A percentile compares a stretch with the other conserved stretches of the same genome.
phyloP scores from a whole-genome alignment of 257 asterid genomes.

The Verbena officinalis region DNA sequence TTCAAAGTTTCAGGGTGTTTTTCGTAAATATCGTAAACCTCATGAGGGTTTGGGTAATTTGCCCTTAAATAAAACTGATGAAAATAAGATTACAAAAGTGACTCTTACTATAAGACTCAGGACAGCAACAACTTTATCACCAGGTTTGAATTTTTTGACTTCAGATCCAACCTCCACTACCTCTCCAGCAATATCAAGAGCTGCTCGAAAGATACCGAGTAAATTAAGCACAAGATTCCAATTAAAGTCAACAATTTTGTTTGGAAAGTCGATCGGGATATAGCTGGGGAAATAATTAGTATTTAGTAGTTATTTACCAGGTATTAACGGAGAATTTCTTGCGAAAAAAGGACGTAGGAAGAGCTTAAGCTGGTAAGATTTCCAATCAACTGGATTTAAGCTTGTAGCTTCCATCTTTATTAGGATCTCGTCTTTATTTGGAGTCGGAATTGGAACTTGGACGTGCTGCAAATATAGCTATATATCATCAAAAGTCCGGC shows the following conservation, averaged over 20 bases:
- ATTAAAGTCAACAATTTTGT: not conserved
- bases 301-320: too few species aligned
- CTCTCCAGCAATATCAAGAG: constrained; percentile 67
- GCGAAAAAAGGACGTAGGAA: constrained; percentile 50
- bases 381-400: constrained; percentile 74
- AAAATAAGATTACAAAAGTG: not conserved
- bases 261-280: too few species aligned
- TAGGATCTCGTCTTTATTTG: constrained; percentile 60
- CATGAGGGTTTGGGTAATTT: too few species aligned
- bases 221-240: not conserved
- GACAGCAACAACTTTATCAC: constrained; percentile 63
- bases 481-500: too few species aligned
- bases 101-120: constrained; percentile 37
- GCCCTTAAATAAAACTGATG: not conserved
- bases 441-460: constrained; percentile 62
- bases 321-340: constrained; percentile 52
- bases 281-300: not conserved
- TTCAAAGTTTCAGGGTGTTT: too few species aligned
- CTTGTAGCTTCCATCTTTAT: constrained; percentile 72
- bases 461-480: constrained; percentile 47
- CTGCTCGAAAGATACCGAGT: constrained; percentile 26
- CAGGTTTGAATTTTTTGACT: constrained; percentile 51
- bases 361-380: constrained; percentile 45
- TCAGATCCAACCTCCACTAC: constrained; percentile 56
- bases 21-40: too few species aligned